A percentile compares a stretch with the other conserved stretches of the same genome.
Evolutionary conservation across 305 asterid species (phyloP).

Genomic region (Fraxinus velutina): DNA sequence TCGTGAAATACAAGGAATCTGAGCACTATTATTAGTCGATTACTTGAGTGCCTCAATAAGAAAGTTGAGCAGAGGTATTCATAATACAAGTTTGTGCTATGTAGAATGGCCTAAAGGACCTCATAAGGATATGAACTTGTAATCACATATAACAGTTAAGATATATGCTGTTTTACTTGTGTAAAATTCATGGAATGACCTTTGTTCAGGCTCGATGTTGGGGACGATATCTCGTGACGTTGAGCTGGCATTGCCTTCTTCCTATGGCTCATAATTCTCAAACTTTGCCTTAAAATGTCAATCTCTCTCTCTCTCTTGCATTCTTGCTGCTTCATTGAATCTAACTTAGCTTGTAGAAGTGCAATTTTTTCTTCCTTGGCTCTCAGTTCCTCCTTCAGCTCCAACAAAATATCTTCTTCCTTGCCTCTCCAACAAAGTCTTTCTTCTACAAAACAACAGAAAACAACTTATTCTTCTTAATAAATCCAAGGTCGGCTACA

Average conservation of each 20-base stretch:
- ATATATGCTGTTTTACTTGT: background rate
- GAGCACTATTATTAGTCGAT: background rate
- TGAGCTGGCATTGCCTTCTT: slow-evolving; percentile 31
- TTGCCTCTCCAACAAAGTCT: slow-evolving; percentile 44
- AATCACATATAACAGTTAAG: background rate
- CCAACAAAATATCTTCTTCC: slow-evolving; percentile 39
- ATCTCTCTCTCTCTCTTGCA: slow-evolving; percentile 61
- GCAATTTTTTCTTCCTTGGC: slow-evolving; percentile 53
- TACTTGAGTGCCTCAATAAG: background rate
- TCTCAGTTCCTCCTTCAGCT: slow-evolving; percentile 46
- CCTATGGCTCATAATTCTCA: slow-evolving; percentile 63
- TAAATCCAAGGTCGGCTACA: background rate
- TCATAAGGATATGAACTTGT: background rate
- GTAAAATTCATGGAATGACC: background rate
- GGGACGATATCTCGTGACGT: background rate
- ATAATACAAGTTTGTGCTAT: background rate
- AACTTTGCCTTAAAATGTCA: slow-evolving; percentile 72
- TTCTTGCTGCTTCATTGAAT: slow-evolving; percentile 53
- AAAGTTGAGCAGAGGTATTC: background rate
- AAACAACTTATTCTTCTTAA: background rate
- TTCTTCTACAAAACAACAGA: slow-evolving; percentile 38
- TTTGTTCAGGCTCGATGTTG: background rate
- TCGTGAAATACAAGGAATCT: background rate
- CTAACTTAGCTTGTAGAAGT: slow-evolving; percentile 45
- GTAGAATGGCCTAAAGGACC: background rate